phyloP scores from a whole-genome alignment of 2,329 filamentous ascomycete genomes.

The Calonectria montana region DNA sequence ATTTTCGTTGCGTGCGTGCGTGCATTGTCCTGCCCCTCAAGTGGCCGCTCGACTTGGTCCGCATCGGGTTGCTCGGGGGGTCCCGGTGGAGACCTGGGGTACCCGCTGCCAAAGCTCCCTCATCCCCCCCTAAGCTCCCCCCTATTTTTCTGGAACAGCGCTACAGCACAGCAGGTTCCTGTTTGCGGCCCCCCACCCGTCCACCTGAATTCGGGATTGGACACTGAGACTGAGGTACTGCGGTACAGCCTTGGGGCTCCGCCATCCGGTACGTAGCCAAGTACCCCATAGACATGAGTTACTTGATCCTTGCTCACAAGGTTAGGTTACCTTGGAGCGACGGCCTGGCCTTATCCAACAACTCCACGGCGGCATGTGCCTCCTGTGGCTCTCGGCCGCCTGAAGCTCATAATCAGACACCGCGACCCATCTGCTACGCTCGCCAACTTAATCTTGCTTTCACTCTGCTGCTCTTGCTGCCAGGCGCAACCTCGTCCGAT shows the following conservation, averaged over 20 bases:
- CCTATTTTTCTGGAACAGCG: conserved; percentile 43
- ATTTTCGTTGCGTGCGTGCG: conserved; percentile 12
- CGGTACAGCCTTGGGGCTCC: not conserved
- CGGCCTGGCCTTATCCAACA: conserved; percentile 25
- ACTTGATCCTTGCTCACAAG: conserved; percentile 17
- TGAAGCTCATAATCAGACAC: conserved; percentile 28
- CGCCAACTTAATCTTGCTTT: conserved; percentile 6
- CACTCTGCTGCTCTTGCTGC: conserved; percentile 12
- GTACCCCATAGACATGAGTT: conserved; percentile 11
- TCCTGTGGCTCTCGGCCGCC: conserved; percentile 23
- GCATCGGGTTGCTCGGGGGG: conserved; percentile 13
- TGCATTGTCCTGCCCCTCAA: conserved; percentile 11
- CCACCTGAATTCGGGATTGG: conserved; percentile 26
- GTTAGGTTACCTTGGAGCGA: conserved; percentile 17
- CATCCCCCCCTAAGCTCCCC: conserved; percentile 19
- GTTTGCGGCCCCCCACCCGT: conserved; percentile 27
- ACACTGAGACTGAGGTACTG: not conserved
- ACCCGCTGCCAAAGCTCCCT: conserved; percentile 12
- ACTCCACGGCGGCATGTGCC: conserved; percentile 29
- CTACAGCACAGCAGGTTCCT: conserved; percentile 30
- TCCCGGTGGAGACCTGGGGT: conserved; percentile 16
- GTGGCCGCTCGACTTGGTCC: conserved; percentile 8
- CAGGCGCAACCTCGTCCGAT: conserved; percentile 1
- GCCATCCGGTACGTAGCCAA: conserved; percentile 3
- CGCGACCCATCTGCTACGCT: conserved; percentile 11